A percentile compares a stretch with the other conserved stretches of the same genome.
These are phyloP conservation scores for Penicillium polonicum DNA, from an alignment of 2,329 filamentous ascomycete species.

Conservation along the genomic window DNA sequence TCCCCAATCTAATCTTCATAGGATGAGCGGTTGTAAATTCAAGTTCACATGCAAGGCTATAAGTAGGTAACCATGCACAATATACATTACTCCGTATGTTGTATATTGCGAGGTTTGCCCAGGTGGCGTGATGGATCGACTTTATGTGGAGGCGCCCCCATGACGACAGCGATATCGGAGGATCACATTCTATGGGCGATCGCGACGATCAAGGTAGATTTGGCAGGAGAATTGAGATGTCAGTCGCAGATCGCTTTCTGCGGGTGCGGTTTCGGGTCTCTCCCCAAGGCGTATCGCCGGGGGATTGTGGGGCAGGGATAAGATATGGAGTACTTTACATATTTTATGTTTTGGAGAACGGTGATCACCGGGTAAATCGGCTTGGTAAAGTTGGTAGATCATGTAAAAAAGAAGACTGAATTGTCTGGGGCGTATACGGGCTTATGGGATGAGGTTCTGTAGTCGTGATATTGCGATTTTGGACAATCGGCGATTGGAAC, in stretches of 20 bases:
- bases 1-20: not conserved
- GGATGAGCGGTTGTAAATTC: not conserved
- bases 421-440: not conserved
- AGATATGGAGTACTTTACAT: not conserved
- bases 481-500: not conserved
- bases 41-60: not conserved
- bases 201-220: slow-evolving; percentile 2
- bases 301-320: slow-evolving; percentile 15
- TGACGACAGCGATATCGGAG: slow-evolving; percentile 23
- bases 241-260: slow-evolving; percentile 9
- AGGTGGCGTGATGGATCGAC: slow-evolving; percentile 16
- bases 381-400: slow-evolving; percentile 14
- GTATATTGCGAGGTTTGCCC: slow-evolving; percentile 4
- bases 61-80: not conserved
- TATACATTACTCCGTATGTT: not conserved
- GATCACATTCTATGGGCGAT: slow-evolving; percentile 2
- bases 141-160: not conserved
- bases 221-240: slow-evolving; percentile 8
- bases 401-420: not conserved
- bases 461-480: not conserved
- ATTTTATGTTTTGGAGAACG: not conserved
- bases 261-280: not conserved
- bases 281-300: slow-evolving; percentile 5
- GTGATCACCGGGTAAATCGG: slow-evolving; percentile 16
- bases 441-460: not conserved